These are phyloP conservation scores for Coprinellus micaceus DNA, from an alignment of 768 basidiomycete genomes.

Conservation along the genomic window DNA sequence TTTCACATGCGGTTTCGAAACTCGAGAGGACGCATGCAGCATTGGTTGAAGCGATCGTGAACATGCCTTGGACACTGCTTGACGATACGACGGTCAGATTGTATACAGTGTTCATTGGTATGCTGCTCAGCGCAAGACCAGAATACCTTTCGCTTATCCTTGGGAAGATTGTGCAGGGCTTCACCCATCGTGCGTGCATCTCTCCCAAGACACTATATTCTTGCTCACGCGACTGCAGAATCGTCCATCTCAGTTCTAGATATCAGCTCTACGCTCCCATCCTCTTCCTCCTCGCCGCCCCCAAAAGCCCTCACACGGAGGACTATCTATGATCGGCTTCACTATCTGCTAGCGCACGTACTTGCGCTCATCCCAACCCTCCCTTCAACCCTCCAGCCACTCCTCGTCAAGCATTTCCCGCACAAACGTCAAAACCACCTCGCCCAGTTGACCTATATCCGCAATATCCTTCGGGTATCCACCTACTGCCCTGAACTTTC, in stretches of 20 bases:
- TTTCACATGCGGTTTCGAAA: constrained; percentile 89
- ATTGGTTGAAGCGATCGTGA: constrained; percentile 83
- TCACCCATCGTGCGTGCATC: constrained; percentile 77
- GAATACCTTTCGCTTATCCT: constrained; percentile 88
- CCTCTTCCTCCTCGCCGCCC: constrained; percentile 21
- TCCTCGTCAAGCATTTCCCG: constrained; percentile 83
- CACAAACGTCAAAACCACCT: constrained; percentile 85
- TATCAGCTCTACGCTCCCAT: constrained; percentile 55
- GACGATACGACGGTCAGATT: constrained; percentile 81
- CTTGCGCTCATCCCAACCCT: constrained; percentile 89
- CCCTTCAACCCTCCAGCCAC: constrained; percentile 79
- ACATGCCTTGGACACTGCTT: constrained; percentile 90
- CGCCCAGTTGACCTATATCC: constrained; percentile 83
- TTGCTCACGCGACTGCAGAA: constrained; percentile 40
- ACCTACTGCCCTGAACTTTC: constrained; percentile 86
- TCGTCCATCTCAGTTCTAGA: constrained; percentile 65
- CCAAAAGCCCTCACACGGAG: constrained; percentile 73
- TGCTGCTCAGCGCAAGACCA: constrained; percentile 86
- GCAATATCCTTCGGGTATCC: constrained; percentile 79
- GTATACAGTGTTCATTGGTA: constrained; percentile 86
- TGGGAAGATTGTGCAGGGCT: constrained; percentile 74
- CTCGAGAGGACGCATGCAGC: constrained; percentile 76
- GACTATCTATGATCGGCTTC: constrained; percentile 80
- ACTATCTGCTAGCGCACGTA: constrained; percentile 82
- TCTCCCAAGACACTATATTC: background rate